phyloP scores from a whole-genome alignment of 208 protist genomes.

The Crithidia thermophila region DNA sequence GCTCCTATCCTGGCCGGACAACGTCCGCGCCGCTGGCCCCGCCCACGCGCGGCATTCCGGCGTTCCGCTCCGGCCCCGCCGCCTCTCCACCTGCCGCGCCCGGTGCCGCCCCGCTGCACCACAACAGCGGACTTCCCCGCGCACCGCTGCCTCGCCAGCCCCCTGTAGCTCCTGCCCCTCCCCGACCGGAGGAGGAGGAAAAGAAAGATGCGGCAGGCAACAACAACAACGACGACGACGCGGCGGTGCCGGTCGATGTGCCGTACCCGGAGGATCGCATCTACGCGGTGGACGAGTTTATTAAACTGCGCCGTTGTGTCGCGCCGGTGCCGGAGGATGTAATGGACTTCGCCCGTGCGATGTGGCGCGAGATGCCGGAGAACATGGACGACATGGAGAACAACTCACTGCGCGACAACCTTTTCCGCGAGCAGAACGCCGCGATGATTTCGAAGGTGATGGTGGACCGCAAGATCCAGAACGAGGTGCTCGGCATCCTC shows the following conservation, averaged over 20 bases:
- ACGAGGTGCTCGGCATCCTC: constrained; percentile 89
- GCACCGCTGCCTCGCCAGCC: constrained; percentile 15
- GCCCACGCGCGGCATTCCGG: constrained; percentile 16
- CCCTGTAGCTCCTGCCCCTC: not conserved
- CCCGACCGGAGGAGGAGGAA: not conserved
- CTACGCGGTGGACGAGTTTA: constrained; percentile 65
- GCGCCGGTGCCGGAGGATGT: constrained; percentile 43
- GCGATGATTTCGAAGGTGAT: constrained; percentile 72
- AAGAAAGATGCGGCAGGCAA: constrained; percentile 9
- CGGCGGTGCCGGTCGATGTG: constrained; percentile 12
- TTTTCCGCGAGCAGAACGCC: constrained; percentile 65
- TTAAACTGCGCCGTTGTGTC: constrained; percentile 45
- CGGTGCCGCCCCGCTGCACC: not conserved
- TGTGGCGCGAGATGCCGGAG: constrained; percentile 86
- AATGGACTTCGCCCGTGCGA: constrained; percentile 46
- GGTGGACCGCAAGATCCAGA: constrained; percentile 75
- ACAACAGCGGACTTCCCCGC: constrained; percentile 18
- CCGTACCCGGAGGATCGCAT: constrained; percentile 67
- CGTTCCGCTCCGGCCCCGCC: not conserved
- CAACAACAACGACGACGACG: constrained; percentile 20
- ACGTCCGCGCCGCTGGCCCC: constrained; percentile 26
- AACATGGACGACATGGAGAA: constrained; percentile 64
- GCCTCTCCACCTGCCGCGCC: not conserved
- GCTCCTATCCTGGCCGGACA: constrained; percentile 19
- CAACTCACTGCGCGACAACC: constrained; percentile 64